Evolutionary conservation across 2,329 filamentous ascomycete genomes (phyloP).

Genomic region (Periconia sp.): DNA sequence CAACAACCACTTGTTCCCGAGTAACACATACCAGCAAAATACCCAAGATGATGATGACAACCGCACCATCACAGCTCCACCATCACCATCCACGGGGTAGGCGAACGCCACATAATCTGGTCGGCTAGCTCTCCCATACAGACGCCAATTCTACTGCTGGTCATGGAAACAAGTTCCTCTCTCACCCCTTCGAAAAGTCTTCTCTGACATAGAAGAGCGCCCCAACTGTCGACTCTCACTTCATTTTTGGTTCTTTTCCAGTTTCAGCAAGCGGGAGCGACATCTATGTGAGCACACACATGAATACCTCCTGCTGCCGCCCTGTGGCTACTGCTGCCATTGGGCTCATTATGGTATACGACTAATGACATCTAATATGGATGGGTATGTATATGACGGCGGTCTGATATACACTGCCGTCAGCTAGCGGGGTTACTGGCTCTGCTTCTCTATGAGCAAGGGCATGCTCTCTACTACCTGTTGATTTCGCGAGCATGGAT

Average conservation of each 20-base stretch:
- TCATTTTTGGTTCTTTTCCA: slow-evolving; percentile 25
- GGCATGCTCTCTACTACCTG: slow-evolving; percentile 11
- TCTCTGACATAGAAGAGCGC: slow-evolving; percentile 5
- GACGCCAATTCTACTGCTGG: neutral
- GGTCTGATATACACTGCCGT: slow-evolving; percentile 3
- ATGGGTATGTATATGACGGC: slow-evolving; percentile 15
- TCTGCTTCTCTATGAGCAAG: slow-evolving; percentile 16
- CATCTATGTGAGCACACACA: slow-evolving; percentile 11
- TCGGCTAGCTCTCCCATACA: slow-evolving; percentile 2
- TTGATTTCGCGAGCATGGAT: slow-evolving; percentile 28
- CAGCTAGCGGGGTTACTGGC: slow-evolving; percentile 11
- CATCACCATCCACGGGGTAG: slow-evolving; percentile 40
- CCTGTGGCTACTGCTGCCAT: no score
- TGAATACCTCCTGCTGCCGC: slow-evolving; percentile 9
- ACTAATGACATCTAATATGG: slow-evolving; percentile 21
- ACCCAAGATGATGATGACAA: slow-evolving; percentile 37
- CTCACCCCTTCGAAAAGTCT: slow-evolving; percentile 1
- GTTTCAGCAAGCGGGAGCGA: slow-evolving; percentile 18
- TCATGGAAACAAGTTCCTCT: neutral
- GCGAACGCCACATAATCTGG: neutral
- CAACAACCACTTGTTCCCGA: slow-evolving; percentile 29
- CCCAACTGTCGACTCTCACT: slow-evolving; percentile 26
- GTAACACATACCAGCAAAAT: slow-evolving; percentile 31
- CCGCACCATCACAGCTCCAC: slow-evolving; percentile 44
- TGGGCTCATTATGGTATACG: slow-evolving; percentile 16